Conservation (phyloP, 768 basidiomycete species). For the Lactarius indigo region DNA sequence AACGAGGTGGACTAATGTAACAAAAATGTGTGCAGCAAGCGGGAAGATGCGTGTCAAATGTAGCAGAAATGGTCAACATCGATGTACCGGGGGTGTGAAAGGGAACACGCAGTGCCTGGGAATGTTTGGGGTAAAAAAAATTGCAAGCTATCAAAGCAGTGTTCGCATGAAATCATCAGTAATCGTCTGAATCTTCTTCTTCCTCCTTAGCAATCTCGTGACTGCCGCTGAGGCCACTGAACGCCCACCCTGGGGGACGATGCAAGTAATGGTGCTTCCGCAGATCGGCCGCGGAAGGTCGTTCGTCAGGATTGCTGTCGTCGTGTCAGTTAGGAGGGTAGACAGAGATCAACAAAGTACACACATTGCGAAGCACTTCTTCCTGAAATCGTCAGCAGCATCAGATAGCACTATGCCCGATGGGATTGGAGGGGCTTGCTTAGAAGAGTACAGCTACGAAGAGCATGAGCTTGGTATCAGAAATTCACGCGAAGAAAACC, state of each 20-base stretch:
- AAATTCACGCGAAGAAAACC: background rate
- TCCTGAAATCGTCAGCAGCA: conserved; percentile 81
- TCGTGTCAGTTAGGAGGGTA: background rate
- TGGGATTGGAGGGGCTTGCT: conserved; percentile 86
- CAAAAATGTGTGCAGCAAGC: conserved; percentile 23
- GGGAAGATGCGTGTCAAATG: conserved; percentile 26
- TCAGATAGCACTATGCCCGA: conserved; percentile 71
- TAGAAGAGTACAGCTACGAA: conserved; percentile 74
- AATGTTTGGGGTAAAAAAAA: conserved; percentile 2
- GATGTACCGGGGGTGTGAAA: conserved; percentile 14
- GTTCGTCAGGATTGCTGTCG: conserved; percentile 73
- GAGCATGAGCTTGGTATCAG: conserved; percentile 1
- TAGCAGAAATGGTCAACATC: conserved; percentile 23
- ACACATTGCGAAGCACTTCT: conserved; percentile 86
- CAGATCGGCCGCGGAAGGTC: conserved; percentile 76
- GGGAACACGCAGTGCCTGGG: conserved; percentile 10
- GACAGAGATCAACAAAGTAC: conserved; percentile 29
- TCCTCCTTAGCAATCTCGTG: conserved; percentile 13
- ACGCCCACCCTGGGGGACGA: conserved; percentile 70
- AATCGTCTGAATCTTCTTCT: conserved; percentile 19
- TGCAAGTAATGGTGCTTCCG: conserved; percentile 74
- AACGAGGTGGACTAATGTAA: conserved; percentile 24
- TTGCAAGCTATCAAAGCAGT: conserved; percentile 18
- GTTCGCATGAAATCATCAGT: conserved; percentile 24
- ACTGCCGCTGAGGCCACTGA: conserved; percentile 54